These are phyloP conservation scores for Plenodomus tracheiphilus DNA, from an alignment of 2,329 filamentous ascomycete genomes.

Conservation along the genomic window DNA sequence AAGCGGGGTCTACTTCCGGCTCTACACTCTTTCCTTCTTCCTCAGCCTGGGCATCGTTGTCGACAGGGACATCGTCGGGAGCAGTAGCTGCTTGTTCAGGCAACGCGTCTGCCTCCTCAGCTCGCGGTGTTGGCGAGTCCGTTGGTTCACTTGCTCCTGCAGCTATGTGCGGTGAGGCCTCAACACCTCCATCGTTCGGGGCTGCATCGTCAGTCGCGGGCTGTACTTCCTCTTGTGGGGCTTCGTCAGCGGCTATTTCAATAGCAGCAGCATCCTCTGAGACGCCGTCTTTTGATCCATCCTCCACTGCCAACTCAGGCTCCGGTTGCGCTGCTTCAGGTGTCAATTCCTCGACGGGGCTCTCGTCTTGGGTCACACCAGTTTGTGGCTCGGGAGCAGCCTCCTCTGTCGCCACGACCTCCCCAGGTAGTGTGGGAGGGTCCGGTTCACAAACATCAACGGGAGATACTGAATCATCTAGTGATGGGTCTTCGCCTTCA, in stretches of 20 bases:
- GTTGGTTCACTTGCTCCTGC: slow-evolving; percentile 1
- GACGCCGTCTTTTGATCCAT: slow-evolving; percentile 1
- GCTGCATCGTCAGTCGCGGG: not conserved
- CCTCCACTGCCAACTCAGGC: not conserved
- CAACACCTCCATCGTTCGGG: not conserved
- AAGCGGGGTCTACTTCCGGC: not conserved
- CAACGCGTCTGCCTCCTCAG: slow-evolving; percentile 1
- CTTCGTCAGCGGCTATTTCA: not conserved
- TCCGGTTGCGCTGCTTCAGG: slow-evolving; percentile 1
- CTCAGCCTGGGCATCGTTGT: slow-evolving; percentile 1
- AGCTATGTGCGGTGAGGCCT: not conserved
- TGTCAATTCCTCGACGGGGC: not conserved
- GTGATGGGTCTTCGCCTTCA: not conserved
- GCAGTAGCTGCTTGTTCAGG: not conserved
- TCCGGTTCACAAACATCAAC: not conserved
- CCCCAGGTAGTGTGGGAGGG: not conserved
- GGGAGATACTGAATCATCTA: not conserved
- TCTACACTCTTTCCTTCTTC: slow-evolving; percentile 4
- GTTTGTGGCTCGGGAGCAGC: not conserved
- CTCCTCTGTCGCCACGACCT: not conserved
- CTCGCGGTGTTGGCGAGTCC: not conserved
- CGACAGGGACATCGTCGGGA: slow-evolving; percentile 1
- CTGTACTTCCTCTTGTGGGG: slow-evolving; percentile 1
- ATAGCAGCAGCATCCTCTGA: not conserved
- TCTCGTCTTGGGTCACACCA: slow-evolving; percentile 1